Base-by-base conservation (phyloP, 768 basidiomycete genomes). In the Leucocoprinus sp. region DNA sequence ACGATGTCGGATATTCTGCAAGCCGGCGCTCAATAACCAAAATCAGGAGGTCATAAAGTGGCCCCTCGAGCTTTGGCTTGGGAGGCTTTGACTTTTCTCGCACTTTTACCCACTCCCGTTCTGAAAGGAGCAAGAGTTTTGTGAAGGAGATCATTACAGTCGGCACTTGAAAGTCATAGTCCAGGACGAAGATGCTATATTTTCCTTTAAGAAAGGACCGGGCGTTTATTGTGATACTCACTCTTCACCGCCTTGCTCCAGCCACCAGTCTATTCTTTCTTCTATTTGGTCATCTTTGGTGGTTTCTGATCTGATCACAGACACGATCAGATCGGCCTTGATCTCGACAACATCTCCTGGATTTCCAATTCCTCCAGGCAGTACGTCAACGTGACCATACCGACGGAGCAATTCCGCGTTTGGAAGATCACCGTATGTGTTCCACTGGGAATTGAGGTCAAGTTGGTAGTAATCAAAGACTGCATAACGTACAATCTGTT, bases 331-430 rank as follows among this genome's bases (percentile, higher is more conserved):
- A 64, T 89, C 84, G 15, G 84, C 89, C 33, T 71, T 75, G 34
- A 92, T 62, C 54, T 92, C 89, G 11, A 78, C 80, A n/a, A 85
- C 68, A 51, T 92, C 89, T 23, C 77, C 78, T 3, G 87, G 88
- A 57, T 89, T 92, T 0, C 87, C 87, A 29, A 59, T 46, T 4
- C 64, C 67, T 17, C 70, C 67, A 7, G 72, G 75, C 14, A 93
- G 60, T 22, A 80, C 57, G 62, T 98, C 96, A 43, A 95, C 83
- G 56, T 97, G 87, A 0, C 96, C 96, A 57, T 95, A 98, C 45
- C 88, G 79, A 35, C 96, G 78, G n/a, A 99, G 74, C 6, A 99
- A 76, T 54, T 93, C 93, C 5, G 87, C 78, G 58, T 98, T 98
- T 4, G 95, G 91, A 1, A 80, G 83, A 56, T 93, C 87, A 21